Evolutionary conservation across 2,329 filamentous ascomycete species (phyloP).

Genomic region (Epicoccum sorghinum): DNA sequence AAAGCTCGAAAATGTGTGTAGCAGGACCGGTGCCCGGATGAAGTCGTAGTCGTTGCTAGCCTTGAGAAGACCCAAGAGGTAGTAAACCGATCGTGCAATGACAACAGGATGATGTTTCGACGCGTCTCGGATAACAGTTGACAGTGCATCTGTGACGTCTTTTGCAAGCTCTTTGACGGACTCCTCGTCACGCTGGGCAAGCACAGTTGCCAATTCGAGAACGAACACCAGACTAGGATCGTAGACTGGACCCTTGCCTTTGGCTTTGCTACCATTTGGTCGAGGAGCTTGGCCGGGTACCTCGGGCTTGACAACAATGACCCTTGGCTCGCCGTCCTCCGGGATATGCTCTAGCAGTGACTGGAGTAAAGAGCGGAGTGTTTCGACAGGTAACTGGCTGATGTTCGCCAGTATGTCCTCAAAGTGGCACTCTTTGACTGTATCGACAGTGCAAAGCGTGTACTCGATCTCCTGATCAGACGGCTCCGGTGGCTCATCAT

Average conservation of each 20-base stretch:
- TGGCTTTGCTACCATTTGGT: constrained; percentile 64
- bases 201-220: constrained; percentile 85
- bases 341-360: constrained; percentile 83
- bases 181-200: constrained; percentile 76
- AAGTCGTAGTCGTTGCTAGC: constrained; percentile 90
- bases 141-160: constrained; percentile 78
- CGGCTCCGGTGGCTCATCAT: constrained; percentile 95
- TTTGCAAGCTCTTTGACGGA: constrained; percentile 78
- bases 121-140: constrained; percentile 80
- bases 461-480: constrained; percentile 97
- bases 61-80: constrained; percentile 80
- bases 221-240: constrained; percentile 88
- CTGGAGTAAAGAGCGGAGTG: constrained; percentile 68
- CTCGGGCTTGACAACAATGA: constrained; percentile 92
- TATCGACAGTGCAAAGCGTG: constrained; percentile 92
- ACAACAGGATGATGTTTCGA: constrained; percentile 81
- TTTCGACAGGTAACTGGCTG: constrained; percentile 66
- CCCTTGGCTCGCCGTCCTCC: constrained; percentile 77
- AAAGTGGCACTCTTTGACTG: constrained; percentile 87
- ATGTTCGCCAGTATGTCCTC: constrained; percentile 83
- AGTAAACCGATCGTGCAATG: constrained; percentile 83
- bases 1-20: constrained; percentile 90
- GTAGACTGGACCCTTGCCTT: constrained; percentile 69
- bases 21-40: constrained; percentile 85
- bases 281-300: constrained; percentile 67